These are phyloP conservation scores for Trichoderma breve DNA, from an alignment of 2,329 filamentous ascomycete genomes.

Conservation along the genomic window DNA sequence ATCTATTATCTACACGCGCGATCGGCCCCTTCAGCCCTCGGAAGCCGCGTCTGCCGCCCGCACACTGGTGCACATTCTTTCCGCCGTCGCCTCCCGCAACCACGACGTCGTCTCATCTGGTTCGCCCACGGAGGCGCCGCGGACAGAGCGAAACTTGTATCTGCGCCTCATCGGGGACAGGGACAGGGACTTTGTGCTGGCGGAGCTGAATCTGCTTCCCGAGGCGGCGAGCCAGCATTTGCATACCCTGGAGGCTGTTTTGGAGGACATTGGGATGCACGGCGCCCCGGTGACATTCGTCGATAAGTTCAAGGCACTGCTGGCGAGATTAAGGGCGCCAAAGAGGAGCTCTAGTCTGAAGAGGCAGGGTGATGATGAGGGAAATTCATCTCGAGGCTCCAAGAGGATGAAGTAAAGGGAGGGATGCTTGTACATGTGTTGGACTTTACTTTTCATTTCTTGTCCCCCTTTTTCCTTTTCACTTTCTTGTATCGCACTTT, in stretches of 20 bases:
- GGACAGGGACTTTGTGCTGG: conserved; percentile 46
- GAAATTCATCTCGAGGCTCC: conserved; percentile 26
- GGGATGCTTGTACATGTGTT: not conserved
- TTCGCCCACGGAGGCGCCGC: conserved; percentile 23
- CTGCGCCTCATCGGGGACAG: conserved; percentile 45
- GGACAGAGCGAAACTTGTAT: conserved; percentile 47
- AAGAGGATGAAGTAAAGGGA: conserved; percentile 37
- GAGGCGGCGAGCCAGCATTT: conserved; percentile 46
- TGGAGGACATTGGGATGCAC: conserved; percentile 34
- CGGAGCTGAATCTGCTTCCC: conserved; percentile 43
- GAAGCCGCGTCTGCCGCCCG: conserved; percentile 48
- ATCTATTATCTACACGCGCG: conserved; percentile 40
- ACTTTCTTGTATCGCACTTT: not conserved
- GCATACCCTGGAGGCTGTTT: conserved; percentile 36
- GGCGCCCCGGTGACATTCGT: conserved; percentile 39
- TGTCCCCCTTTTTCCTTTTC: not conserved
- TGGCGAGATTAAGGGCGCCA: conserved; percentile 32
- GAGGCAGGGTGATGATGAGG: conserved; percentile 26
- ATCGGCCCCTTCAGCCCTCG: conserved; percentile 35
- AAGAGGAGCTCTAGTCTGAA: conserved; percentile 33
- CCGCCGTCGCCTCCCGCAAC: conserved; percentile 43
- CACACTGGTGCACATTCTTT: conserved; percentile 49
- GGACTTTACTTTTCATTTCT: not conserved
- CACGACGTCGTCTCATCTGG: conserved; percentile 32
- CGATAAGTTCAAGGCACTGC: conserved; percentile 34